Base-by-base conservation (phyloP, 2,329 filamentous ascomycete genomes). In the Fusarium miscanthi region DNA sequence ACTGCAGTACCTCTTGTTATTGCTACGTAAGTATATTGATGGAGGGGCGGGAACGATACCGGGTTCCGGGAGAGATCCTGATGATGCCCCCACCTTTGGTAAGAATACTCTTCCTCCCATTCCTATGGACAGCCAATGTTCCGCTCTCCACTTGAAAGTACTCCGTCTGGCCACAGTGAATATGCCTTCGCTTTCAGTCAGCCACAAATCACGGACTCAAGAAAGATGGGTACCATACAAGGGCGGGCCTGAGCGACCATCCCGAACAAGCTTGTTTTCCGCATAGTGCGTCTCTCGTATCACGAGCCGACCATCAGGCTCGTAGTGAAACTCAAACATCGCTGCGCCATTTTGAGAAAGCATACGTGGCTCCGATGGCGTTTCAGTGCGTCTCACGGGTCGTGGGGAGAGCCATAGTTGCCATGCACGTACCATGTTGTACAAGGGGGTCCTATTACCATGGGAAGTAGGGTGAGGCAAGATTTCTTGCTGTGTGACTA, bases 21-120 rank as follows among this genome's bases (percentile, higher is more conserved):
- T 33, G 4, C 4, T 17, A 12, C 13, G 3, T 3, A 11, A 1
- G 8, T 30, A 1, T 16, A 2, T 4, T 8, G 4, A 11, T 12
- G 7, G 27, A 6, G 4, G 27, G 11, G 9, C 6, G 14, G 1
- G 4, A 13, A n/a, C 4, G 2, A 3, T 5, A 49, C 46, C 46
- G 46, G 16, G 30, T 33, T 17, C 46, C n/a, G 30, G 46, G 16
- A 2, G 16, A 10, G n/a, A 49, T 49, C n/a, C 19, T 33, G 16
- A 33, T 49, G 16, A 49, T 33, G 5, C 25, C 46, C 23, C 46
- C 46, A 33, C 11, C 30, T 0, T 23, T 23, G 16, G 30, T 33
- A 6, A 49, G 46, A 23, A 5, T 9, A 5, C 46, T 23, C 11
- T 49, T 49, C n/a, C 5, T 23, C 3, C n/a, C 46, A 33, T 49